Evolutionary conservation across 495 filamentous ascomycete species (phyloP).

Genomic region (Staphylotrichum longicolle): DNA sequence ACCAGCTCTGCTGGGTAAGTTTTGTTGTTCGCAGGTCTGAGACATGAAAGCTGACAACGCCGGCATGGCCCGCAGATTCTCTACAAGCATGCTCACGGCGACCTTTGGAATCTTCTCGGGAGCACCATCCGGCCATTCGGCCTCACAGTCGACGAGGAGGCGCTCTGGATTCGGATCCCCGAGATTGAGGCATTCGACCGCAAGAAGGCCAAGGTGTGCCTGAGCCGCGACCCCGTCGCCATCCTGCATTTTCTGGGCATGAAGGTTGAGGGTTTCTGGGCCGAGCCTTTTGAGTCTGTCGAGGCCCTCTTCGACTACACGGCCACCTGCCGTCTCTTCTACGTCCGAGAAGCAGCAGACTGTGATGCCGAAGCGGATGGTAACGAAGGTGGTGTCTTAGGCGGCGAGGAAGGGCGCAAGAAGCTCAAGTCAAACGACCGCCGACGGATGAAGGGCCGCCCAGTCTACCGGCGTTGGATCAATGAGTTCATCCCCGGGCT

Average conservation of each 20-base stretch:
- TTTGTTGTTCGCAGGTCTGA: no score
- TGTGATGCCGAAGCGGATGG: conserved; percentile 22
- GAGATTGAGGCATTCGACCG: conserved; percentile 58
- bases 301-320: conserved; percentile 59
- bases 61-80: conserved; percentile 31
- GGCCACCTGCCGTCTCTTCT: conserved; percentile 54
- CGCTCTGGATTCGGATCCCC: conserved; percentile 58
- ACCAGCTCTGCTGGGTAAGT: conserved; percentile 53
- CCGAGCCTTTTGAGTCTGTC: conserved; percentile 46
- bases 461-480: conserved; percentile 51
- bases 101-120: conserved; percentile 65
- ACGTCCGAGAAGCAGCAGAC: conserved; percentile 28
- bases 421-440: conserved; percentile 54
- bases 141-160: conserved; percentile 59
- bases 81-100: conserved; percentile 63
- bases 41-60: neutral
- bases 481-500: conserved; percentile 53
- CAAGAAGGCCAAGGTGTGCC: conserved; percentile 54
- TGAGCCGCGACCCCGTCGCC: conserved; percentile 53
- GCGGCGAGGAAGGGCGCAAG: conserved; percentile 34
- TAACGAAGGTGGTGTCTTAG: conserved; percentile 18
- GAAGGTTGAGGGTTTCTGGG: conserved; percentile 41
- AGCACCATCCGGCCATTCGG: conserved; percentile 58
- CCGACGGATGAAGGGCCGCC: conserved; percentile 45
- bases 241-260: conserved; percentile 60